phyloP scores from a whole-genome alignment of 225 moss, liverwort and hornwort genomes.

The Takakia lepidozioides region DNA sequence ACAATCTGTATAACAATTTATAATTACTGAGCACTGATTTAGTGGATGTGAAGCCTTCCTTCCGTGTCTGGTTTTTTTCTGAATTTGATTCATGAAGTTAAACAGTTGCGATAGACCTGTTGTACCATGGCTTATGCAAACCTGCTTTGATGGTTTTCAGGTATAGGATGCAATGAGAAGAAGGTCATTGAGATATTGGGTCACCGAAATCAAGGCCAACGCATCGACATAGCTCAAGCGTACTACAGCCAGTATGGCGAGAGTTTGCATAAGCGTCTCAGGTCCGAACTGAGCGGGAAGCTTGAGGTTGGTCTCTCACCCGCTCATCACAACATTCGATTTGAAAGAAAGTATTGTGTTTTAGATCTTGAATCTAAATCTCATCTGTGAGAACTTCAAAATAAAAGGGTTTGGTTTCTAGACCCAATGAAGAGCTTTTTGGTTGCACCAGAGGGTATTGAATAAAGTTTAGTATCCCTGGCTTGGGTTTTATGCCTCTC shows the following conservation, averaged over 20 bases:
- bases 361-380: too few species aligned
- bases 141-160: constrained; percentile 9
- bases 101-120: not conserved
- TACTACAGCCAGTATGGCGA: constrained; percentile 50
- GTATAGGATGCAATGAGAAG: constrained; percentile 49
- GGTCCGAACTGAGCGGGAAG: constrained; percentile 42
- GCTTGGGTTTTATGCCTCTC: too few species aligned
- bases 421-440: not conserved
- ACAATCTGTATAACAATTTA: too few species aligned
- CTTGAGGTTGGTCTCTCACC: constrained; percentile 31
- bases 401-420: not conserved
- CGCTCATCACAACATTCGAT: too few species aligned
- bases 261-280: constrained; percentile 52
- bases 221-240: constrained; percentile 41
- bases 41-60: not conserved
- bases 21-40: too few species aligned
- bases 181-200: constrained; percentile 46
- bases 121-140: not conserved
- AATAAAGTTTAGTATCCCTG: too few species aligned
- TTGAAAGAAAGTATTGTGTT: too few species aligned
- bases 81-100: not conserved
- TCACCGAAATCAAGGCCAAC: constrained; percentile 39
- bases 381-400: too few species aligned
- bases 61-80: constrained; percentile 5
- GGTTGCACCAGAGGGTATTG: too few species aligned